Evolutionary conservation across 139 green algal genomes (phyloP).

Genomic region (Choricystis sp.): DNA sequence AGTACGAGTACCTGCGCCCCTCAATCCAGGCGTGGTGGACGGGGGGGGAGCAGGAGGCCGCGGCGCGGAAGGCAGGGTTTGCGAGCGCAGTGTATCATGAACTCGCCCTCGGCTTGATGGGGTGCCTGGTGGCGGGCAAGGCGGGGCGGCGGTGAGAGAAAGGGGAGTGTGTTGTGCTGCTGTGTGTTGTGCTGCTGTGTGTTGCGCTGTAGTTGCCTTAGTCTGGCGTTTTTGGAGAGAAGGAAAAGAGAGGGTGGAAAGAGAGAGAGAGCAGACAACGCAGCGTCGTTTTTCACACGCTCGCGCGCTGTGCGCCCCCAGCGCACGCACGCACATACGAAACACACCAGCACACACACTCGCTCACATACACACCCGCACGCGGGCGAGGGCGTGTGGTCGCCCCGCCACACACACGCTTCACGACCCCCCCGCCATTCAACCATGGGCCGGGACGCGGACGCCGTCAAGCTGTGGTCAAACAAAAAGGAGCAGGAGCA

Average conservation of each 20-base stretch:
- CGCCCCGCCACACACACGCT: too few species aligned
- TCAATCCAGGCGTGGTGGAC: conserved; percentile 78
- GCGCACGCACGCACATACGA: too few species aligned
- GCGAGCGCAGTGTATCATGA: conserved; percentile 52
- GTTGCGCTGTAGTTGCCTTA: too few species aligned
- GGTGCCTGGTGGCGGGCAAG: conserved; percentile 37
- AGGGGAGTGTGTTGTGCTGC: background rate
- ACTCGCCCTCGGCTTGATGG: conserved; percentile 79
- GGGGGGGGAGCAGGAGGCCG: conserved; percentile 43
- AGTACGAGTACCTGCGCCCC: conserved; percentile 86
- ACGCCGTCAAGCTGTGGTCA: conserved; percentile 39
- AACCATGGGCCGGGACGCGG: too few species aligned
- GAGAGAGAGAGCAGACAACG: too few species aligned
- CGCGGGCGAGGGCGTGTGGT: too few species aligned
- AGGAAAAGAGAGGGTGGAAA: background rate
- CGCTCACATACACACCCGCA: too few species aligned
- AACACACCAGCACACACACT: too few species aligned
- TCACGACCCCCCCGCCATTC: too few species aligned
- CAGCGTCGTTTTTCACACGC: too few species aligned
- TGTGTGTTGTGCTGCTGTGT: too few species aligned
- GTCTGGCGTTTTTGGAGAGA: background rate
- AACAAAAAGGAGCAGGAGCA: conserved; percentile 53
- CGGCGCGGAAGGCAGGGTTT: conserved; percentile 66
- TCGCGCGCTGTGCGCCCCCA: too few species aligned
- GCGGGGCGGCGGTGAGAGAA: background rate